Evolutionary conservation across 2,329 filamentous ascomycete species (phyloP), one percentile per base, ranked within the genome.

Genomic region (Dactylonectria macrodidyma): DNA sequence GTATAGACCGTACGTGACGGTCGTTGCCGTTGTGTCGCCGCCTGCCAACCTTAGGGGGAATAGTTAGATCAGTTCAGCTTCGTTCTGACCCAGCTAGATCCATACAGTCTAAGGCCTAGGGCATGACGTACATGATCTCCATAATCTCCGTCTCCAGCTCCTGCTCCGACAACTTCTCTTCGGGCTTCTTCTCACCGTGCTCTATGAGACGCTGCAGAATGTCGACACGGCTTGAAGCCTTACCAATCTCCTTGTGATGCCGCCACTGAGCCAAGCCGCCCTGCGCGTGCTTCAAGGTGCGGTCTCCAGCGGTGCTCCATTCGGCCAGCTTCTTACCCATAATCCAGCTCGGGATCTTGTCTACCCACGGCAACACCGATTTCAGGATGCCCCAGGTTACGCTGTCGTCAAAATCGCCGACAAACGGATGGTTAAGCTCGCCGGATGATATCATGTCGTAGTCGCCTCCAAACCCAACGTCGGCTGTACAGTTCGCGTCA

Each of bases 221-320:
- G n/a, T 46, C n/a, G 14, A 46, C 41, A 19, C 41, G 14, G 41
- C 16, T 46, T 1, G 41, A 7, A 8, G 41, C 41, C 41, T 46
- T 46, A 16, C 41, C 41, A 46, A 46, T 46, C 41, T 46, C 5
- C n/a, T 46, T 46, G 14, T 46, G 14, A 16, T 46, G 41, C 14
- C 41, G 41, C 41, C 41, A 46, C 14, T 46, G 41, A 5, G 41
- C 14, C 41, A 46, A 16, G 41, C 41, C 41, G 41, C 19, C n/a
- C 41, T 46, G n/a, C n/a, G 41, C 41, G n/a, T 46, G 41, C 41
- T 46, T 46, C 41, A 46, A 46, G 16, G 41, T 46, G 41, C 41
- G 41, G 41, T 46, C 41, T 16, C 41, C 41, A 22, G 41, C 41
- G 14, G 41, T n/a, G 41, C 41, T 3, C 41, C 41, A 46, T 14